Evolutionary conservation across 2,329 filamentous ascomycete species (phyloP), one percentile per base, ranked within the genome.

Genomic region (Lasiodiplodia theobromae): DNA sequence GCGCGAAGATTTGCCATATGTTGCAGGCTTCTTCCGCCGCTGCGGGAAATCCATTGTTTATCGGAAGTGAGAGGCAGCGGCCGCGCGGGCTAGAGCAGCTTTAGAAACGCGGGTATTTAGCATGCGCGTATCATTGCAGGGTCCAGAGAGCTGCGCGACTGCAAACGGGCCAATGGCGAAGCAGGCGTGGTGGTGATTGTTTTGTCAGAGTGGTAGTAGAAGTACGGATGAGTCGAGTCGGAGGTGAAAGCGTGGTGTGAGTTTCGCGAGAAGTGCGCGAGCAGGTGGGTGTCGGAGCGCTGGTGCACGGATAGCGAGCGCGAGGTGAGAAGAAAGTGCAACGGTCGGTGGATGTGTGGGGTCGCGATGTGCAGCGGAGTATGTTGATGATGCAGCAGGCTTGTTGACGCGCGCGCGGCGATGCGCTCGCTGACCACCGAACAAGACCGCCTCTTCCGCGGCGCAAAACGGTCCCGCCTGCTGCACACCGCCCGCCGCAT

Each of bases 1-100:
- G 58, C 78, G 77, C 68, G 76, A 73, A 21, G 75, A 64, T 70
- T 77, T 79, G 62, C 79, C 79, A 67, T 82, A 82, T 8, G 79
- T 82, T 12, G 79, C 73, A 49, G 77, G 68, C 68, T 77, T 79
- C 73, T 79, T 80, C 67, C 78, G 77, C 67, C 76, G 74, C 63
- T 77, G 75, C 18, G 68, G 64, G 14, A 58, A 25, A 23, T 65
- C 68, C 64, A 68, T 69, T 49, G 40, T 69, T 34, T 44, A 65
- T 14, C 51, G 54, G 44, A 66, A 47, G 52, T 56, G 63, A 21
- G 49, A 56, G 25, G 28, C 37, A 51, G 53, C 53, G 31, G 53
- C 25, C 40, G 11, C 51, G 51, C 49, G 11, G 63, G 63, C 21
- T n/a, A 47, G 14, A 52, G 31, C n/a, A 14, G 21, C n/a, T 12